Conservation (phyloP, 202 grass and related monocot genomes). For the Panicum virgatum region DNA sequence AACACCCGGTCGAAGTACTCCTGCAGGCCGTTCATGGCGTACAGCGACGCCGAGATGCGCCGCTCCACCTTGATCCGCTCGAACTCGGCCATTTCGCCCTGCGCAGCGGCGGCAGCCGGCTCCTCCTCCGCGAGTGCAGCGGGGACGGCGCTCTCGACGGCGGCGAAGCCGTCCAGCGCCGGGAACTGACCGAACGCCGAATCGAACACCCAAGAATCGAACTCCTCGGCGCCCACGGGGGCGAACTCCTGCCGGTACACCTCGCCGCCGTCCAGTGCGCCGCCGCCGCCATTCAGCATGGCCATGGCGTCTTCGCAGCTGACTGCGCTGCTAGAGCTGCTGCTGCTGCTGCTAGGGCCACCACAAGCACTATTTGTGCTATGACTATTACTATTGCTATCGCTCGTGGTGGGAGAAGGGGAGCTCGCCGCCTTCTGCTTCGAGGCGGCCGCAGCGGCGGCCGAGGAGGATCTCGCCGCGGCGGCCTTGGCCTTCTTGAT, state of each 20-base stretch:
- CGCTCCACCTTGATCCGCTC: constrained; percentile 92
- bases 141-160: constrained; percentile 31
- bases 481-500: constrained; percentile 60
- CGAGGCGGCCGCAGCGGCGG: background rate
- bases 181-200: constrained; percentile 56
- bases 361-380: constrained; percentile 18
- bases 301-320: constrained; percentile 31
- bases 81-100: constrained; percentile 58
- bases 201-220: constrained; percentile 69
- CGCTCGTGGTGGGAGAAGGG: constrained; percentile 10
- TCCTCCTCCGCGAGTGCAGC: background rate
- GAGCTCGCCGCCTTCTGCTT: constrained; percentile 15
- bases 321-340: constrained; percentile 14
- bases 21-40: constrained; percentile 73
- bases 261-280: constrained; percentile 38
- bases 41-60: constrained; percentile 71
- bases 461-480: background rate
- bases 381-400: constrained; percentile 9
- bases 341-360: constrained; percentile 35
- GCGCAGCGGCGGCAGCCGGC: background rate
- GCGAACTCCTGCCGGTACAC: constrained; percentile 56
- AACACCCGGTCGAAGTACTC: constrained; percentile 82
- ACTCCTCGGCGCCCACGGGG: constrained; percentile 21
- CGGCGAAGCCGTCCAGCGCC: constrained; percentile 51
- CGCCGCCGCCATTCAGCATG: constrained; percentile 9